These are phyloP conservation scores for Talaromyces sp. DNA, from an alignment of 2,329 filamentous ascomycete species.

Conservation along the genomic window DNA sequence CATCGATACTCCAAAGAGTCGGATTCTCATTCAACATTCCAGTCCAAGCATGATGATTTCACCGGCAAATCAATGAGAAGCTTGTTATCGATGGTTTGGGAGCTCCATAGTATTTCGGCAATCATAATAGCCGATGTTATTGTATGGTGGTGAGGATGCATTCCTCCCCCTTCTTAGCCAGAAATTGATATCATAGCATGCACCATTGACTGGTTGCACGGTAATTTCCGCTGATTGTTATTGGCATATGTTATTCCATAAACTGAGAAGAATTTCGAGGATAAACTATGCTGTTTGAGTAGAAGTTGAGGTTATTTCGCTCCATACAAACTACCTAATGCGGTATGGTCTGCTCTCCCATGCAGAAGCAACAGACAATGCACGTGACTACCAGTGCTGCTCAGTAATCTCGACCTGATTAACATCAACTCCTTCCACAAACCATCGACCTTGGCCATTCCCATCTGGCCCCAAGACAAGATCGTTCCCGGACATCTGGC, in stretches of 20 bases:
- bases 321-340: background rate
- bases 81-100: too few species aligned
- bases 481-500: conserved; percentile 47
- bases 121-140: background rate
- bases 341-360: background rate
- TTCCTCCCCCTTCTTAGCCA: conserved; percentile 9
- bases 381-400: conserved; percentile 29
- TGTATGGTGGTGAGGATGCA: background rate
- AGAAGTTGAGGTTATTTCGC: background rate
- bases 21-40: conserved; percentile 6
- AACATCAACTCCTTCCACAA: conserved; percentile 40
- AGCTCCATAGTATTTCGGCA: background rate
- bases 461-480: conserved; percentile 38
- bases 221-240: background rate
- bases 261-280: background rate
- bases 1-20: background rate
- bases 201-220: background rate
- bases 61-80: background rate
- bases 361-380: conserved; percentile 7
- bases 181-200: background rate
- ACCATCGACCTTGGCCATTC: conserved; percentile 43
- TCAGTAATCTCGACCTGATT: conserved; percentile 34
- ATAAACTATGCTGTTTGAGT: background rate
- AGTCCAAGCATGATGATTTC: conserved; percentile 4
- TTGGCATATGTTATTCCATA: background rate